Conservation (phyloP, 371 early-diverging fungal species). For the Lichtheimia ornata region DNA sequence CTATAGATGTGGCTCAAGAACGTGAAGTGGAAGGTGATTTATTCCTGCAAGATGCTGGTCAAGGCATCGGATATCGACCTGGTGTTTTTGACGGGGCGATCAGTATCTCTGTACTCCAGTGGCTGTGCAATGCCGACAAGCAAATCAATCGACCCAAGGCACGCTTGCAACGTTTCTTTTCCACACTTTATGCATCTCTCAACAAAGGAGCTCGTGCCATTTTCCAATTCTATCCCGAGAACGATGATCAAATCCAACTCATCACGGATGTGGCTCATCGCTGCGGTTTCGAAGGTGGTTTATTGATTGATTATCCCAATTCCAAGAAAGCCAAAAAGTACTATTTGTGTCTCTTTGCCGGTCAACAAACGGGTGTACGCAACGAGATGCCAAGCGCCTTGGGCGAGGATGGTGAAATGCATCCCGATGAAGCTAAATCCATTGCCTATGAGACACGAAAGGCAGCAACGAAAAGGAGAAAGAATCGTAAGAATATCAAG, state of each 20-base stretch:
- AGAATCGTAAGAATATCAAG: slow-evolving; percentile 67
- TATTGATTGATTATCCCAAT: slow-evolving; percentile 97
- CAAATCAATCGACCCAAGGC: slow-evolving; percentile 78
- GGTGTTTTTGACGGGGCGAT: slow-evolving; percentile 98
- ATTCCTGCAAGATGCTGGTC: slow-evolving; percentile 95
- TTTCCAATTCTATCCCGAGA: slow-evolving; percentile 99
- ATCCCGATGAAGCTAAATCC: slow-evolving; percentile 48
- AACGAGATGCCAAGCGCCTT: slow-evolving; percentile 78
- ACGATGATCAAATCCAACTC: slow-evolving; percentile 93
- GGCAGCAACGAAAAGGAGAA: slow-evolving; percentile 42
- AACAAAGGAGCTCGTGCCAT: slow-evolving; percentile 92
- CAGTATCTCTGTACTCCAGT: slow-evolving; percentile 97
- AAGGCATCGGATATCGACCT: slow-evolving; percentile 93
- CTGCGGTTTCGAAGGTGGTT: slow-evolving; percentile 96
- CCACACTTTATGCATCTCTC: slow-evolving; percentile 87
- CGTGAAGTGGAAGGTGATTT: slow-evolving; percentile 91
- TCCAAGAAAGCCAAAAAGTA: slow-evolving; percentile 96
- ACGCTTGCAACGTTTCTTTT: slow-evolving; percentile 91
- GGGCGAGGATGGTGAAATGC: slow-evolving; percentile 72
- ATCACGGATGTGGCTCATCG: slow-evolving; percentile 86
- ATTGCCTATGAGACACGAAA: slow-evolving; percentile 41
- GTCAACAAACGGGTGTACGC: slow-evolving; percentile 63
- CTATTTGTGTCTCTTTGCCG: slow-evolving; percentile 95
- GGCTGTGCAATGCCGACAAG: slow-evolving; percentile 98
- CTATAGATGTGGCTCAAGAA: slow-evolving; percentile 69